Evolutionary conservation across 306 rosid genomes (phyloP), one percentile per base, ranked within the genome.

Genomic region (Astragalus glycyphyllos): DNA sequence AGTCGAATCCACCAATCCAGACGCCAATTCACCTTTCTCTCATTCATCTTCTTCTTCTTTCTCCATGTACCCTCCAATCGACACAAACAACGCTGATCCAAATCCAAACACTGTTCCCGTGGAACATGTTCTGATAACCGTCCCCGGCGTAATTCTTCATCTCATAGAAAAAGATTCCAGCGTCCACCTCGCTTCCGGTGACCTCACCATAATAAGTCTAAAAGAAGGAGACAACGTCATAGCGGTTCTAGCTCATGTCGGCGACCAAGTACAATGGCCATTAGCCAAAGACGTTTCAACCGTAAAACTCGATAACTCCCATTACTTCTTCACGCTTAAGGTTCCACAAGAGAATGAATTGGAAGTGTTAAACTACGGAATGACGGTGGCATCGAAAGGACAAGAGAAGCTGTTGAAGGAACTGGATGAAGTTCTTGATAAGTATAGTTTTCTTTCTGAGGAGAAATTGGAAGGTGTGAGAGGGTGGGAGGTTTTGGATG

Each of bases 171-270:
- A 84, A 14, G 87, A 90, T 7, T 81, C 76, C 8, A 90, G 98
- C 79, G 83, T 92, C 3, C 88, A 90, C 40, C 82, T 92, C 4
- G 98, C 97, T 49, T 81, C 81, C 1, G 98, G 98, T 0, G 91
- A 89, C 10, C 86, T 92, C 75, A 68, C 84, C 47, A 73, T 92
- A 23, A 82, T 74, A 0, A 73, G 76, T 23, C 78, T 90, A 12
- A 50, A 45, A 0, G 96, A 90, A 38, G 86, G 80, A 0, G 80
- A 65, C 7, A 90, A 86, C 51, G 69, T 87, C 0, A 87, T 88
- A 34, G 91, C 97, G 0, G 93, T 90, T 14, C 81, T 93, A 1
- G 93, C 97, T 5, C 82, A 90, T 0, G 66, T 93, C 2, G 93
- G 84, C 2, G 87, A 86, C 3, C 68, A 85, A 35, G 79, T 90